Evolutionary conservation across 352 stramenopile species (phyloP).

Genomic region (Globisporangium heterothallicum): DNA sequence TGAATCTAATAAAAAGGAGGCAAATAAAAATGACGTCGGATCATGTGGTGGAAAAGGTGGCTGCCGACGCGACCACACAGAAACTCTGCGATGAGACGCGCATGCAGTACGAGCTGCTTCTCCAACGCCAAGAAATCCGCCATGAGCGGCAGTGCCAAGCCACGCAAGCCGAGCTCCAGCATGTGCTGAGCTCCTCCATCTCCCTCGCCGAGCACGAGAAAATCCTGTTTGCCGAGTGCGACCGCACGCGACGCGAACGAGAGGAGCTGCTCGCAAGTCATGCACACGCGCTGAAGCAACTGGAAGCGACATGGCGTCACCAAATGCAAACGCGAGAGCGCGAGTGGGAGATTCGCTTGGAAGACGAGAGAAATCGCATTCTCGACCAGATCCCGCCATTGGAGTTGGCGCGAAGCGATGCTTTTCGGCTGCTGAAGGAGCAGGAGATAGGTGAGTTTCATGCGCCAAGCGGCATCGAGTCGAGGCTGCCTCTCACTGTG

Average conservation of each 20-base stretch:
- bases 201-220: constrained; percentile 52
- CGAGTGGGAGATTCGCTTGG: constrained; percentile 13
- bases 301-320: constrained; percentile 22
- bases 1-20: too few relatives aligned
- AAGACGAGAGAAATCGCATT: constrained; percentile 21
- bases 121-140: constrained; percentile 32
- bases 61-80: constrained; percentile 36
- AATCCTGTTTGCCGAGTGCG: constrained; percentile 19
- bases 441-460: constrained; percentile 15
- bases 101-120: constrained; percentile 41
- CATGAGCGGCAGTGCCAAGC: constrained; percentile 39
- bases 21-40: too few relatives aligned
- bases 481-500: too few relatives aligned
- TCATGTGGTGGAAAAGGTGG: neutral
- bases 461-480: too few relatives aligned
- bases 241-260: constrained; percentile 20
- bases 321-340: constrained; percentile 20
- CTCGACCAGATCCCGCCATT: constrained; percentile 31
- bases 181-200: constrained; percentile 40
- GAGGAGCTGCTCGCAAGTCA: constrained; percentile 19
- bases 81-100: constrained; percentile 52
- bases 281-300: constrained; percentile 18
- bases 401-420: constrained; percentile 30
- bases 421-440: constrained; percentile 21
- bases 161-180: constrained; percentile 33